These are phyloP conservation scores for Chrysoporthe puriensis DNA, from an alignment of 2,329 filamentous ascomycete genomes.

Conservation along the genomic window DNA sequence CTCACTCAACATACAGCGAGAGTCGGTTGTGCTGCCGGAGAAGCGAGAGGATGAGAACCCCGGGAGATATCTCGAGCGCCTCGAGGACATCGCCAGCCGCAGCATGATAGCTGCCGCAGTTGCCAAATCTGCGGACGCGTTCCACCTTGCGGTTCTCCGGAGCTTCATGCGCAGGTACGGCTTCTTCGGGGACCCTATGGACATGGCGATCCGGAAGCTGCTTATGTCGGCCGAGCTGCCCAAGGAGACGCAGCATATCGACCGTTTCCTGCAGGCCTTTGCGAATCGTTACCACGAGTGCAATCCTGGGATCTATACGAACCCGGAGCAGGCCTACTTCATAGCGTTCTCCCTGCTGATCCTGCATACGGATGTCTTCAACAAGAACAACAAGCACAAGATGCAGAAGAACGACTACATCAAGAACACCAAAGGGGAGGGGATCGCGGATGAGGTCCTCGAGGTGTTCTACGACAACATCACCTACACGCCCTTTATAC, in stretches of 20 bases:
- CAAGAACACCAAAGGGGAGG: slow-evolving; percentile 90
- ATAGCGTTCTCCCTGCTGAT: slow-evolving; percentile 97
- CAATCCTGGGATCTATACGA: slow-evolving; percentile 92
- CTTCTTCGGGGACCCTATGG: slow-evolving; percentile 96
- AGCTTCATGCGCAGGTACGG: slow-evolving; percentile 95
- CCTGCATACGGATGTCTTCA: slow-evolving; percentile 98
- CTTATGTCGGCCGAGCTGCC: slow-evolving; percentile 96
- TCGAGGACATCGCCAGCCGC: slow-evolving; percentile 79
- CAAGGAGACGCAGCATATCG: slow-evolving; percentile 97
- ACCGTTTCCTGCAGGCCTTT: slow-evolving; percentile 90
- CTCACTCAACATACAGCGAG: slow-evolving; percentile 76
- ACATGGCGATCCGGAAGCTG: slow-evolving; percentile 95
- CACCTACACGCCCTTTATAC: slow-evolving; percentile 96
- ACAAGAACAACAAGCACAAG: slow-evolving; percentile 99
- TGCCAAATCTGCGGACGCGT: slow-evolving; percentile 83
- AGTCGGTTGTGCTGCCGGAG: slow-evolving; percentile 73
- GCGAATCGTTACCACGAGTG: slow-evolving; percentile 97
- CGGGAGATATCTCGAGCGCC: slow-evolving; percentile 81
- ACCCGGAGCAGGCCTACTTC: slow-evolving; percentile 95
- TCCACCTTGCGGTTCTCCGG: slow-evolving; percentile 79
- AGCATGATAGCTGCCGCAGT: slow-evolving; percentile 84
- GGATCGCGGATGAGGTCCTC: slow-evolving; percentile 89
- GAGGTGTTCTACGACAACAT: slow-evolving; percentile 99
- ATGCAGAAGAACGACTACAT: slow-evolving; percentile 97
- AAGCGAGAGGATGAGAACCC: slow-evolving; percentile 87